Conservation (phyloP, 768 basidiomycete species). For the Multifurca ochricompacta region DNA sequence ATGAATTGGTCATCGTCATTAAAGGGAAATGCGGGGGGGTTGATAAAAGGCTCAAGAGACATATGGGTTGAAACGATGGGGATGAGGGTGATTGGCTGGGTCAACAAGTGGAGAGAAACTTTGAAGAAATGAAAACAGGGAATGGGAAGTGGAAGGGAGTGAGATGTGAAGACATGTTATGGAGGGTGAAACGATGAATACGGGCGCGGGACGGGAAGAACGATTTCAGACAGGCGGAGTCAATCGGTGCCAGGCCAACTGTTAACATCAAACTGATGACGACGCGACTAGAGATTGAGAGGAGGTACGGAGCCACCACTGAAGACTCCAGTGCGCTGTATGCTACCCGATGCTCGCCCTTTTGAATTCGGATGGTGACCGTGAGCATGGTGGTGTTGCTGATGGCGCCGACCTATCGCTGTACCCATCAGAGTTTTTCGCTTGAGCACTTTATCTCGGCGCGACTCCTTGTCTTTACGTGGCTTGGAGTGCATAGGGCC, state of each 20-base stretch:
- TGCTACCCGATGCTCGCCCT: slow-evolving; percentile 44
- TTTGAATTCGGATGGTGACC: slow-evolving; percentile 62
- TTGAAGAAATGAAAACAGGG: background rate
- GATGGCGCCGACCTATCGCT: slow-evolving; percentile 29
- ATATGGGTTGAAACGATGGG: background rate
- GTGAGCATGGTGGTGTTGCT: slow-evolving; percentile 45
- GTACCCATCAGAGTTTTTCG: slow-evolving; percentile 43
- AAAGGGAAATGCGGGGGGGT: background rate
- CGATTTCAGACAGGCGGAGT: background rate
- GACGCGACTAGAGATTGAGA: slow-evolving; percentile 15
- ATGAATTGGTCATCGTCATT: slow-evolving; percentile 5
- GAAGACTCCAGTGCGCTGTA: slow-evolving; percentile 39
- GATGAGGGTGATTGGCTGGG: background rate
- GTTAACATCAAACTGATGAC: background rate
- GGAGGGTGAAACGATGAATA: background rate
- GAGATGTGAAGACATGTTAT: background rate
- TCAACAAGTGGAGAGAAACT: background rate
- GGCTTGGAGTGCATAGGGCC: slow-evolving; percentile 40
- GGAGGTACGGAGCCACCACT: slow-evolving; percentile 20
- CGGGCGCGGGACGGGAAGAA: background rate
- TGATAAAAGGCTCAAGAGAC: slow-evolving; percentile 1
- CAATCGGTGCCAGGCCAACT: background rate
- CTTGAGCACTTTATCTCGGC: slow-evolving; percentile 55
- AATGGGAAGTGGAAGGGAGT: background rate
- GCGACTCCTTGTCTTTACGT: slow-evolving; percentile 47